Evolutionary conservation across 2,329 filamentous ascomycete genomes (phyloP), one percentile per base, ranked within the genome.

Genomic region (Hymenoscyphus fraxineus): DNA sequence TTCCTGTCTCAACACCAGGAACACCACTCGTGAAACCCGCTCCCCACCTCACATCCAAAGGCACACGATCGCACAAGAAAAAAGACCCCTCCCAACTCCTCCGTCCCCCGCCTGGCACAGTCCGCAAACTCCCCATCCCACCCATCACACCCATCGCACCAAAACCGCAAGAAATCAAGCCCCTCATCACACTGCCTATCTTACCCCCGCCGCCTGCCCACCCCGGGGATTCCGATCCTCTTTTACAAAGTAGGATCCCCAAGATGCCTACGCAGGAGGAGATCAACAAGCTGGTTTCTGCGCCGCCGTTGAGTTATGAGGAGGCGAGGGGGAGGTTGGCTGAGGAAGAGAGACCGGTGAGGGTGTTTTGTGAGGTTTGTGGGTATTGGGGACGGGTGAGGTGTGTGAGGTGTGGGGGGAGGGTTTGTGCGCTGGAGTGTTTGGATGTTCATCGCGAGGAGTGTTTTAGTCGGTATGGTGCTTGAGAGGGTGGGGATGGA

Each of bases 311-410:
- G 62, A 86, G 81, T 44, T 93, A 92, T 76, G 80, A 83, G 58
- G 88, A 91, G 69, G 87, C 88, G 47, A 77, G 80, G 61, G 84
- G 80, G 1, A 73, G 70, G 35, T 74, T 75, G 9, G 77, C 78
- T 44, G 79, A 76, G 65, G 65, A 63, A 47, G 76, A 47, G 60
- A 86, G 86, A 67, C 88, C 89, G 2, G 79, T 80, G 58, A 81
- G 90, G 65, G 79, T 80, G 41, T 94, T 93, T 75, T 94, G 91
- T 77, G 88, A 89, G 73, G 86, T 92, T 39, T 94, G 91, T 73
- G 91, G 91, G 15, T 93, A 93, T 77, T 93, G 91, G 90, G 91
- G 90, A 1, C 80, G 87, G 51, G 87, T 92, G 57, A 84, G 83
- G 76, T 94, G 91, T 78, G 83, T 88, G 75, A 91, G 90, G 79